phyloP scores from a whole-genome alignment of 805 yeast genomes.

The Hanseniaspora valbyensis region DNA sequence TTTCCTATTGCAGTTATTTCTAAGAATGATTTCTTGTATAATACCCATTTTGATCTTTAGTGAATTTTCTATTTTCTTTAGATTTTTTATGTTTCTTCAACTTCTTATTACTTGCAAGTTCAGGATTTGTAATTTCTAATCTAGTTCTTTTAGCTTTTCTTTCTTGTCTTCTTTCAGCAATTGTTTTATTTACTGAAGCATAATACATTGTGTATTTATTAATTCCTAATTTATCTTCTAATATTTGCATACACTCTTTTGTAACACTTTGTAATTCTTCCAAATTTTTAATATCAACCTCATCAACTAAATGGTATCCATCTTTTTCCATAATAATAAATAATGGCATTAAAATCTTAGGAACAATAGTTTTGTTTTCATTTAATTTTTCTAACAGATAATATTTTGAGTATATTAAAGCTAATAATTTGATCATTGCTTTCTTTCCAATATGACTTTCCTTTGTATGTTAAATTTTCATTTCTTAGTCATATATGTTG shows the following conservation, averaged over 20 bases:
- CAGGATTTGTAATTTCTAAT: slow-evolving; percentile 69
- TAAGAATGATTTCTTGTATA: slow-evolving; percentile 44
- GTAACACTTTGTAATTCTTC: slow-evolving; percentile 45
- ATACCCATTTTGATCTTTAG: slow-evolving; percentile 65
- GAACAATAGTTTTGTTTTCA: slow-evolving; percentile 22
- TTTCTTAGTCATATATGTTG: slow-evolving; percentile 54
- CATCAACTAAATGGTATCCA: slow-evolving; percentile 14
- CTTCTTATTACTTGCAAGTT: slow-evolving; percentile 65
- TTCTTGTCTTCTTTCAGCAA: slow-evolving; percentile 56
- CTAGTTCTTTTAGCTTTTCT: slow-evolving; percentile 67
- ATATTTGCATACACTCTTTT: slow-evolving; percentile 53
- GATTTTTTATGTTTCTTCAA: slow-evolving; percentile 62
- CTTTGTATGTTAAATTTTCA: slow-evolving; percentile 41
- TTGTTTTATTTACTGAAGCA: slow-evolving; percentile 50
- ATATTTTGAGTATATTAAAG: slow-evolving; percentile 48
- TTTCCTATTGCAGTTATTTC: not conserved
- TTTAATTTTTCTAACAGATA: slow-evolving; percentile 36
- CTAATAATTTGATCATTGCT: slow-evolving; percentile 57
- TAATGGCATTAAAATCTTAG: slow-evolving; percentile 43
- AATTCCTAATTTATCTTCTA: slow-evolving; percentile 60
- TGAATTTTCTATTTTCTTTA: slow-evolving; percentile 65
- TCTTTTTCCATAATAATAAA: slow-evolving; percentile 38
- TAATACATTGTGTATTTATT: slow-evolving; percentile 54
- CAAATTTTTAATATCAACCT: slow-evolving; percentile 31
- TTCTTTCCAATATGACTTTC: slow-evolving; percentile 51